phyloP scores from a whole-genome alignment of 2,329 filamentous ascomycete species.

The Calonectria pseudoturangicola region DNA sequence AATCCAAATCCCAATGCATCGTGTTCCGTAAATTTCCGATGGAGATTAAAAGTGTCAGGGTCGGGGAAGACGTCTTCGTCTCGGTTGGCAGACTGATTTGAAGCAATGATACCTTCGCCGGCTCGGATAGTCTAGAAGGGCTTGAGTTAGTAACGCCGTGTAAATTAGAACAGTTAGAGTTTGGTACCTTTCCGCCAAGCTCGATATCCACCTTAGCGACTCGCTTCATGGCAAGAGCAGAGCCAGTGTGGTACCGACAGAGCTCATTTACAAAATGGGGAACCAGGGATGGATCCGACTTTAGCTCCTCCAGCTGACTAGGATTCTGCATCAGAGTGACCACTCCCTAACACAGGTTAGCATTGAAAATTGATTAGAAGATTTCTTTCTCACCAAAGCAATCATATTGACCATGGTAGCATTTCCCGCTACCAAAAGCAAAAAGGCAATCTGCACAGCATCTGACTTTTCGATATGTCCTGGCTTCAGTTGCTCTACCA shows the following conservation, averaged over 20 bases:
- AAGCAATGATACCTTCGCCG: slow-evolving; percentile 68
- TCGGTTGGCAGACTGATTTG: slow-evolving; percentile 68
- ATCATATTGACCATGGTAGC: slow-evolving; percentile 73
- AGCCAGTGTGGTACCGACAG: slow-evolving; percentile 68
- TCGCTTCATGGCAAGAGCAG: slow-evolving; percentile 67
- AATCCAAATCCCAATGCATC: slow-evolving; percentile 67
- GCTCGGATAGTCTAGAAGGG: slow-evolving; percentile 60
- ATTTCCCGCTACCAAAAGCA: slow-evolving; percentile 70
- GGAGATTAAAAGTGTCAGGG: slow-evolving; percentile 66
- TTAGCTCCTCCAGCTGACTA: slow-evolving; percentile 63
- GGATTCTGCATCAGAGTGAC: slow-evolving; percentile 66
- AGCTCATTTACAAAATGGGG: slow-evolving; percentile 68
- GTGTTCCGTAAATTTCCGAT: slow-evolving; percentile 56
- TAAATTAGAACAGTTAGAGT: not conserved
- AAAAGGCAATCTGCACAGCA: slow-evolving; percentile 68
- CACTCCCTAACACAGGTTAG: slow-evolving; percentile 60
- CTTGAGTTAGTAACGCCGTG: not conserved
- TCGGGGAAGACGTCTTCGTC: slow-evolving; percentile 66
- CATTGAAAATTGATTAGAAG: not conserved
- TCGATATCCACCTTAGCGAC: slow-evolving; percentile 68
- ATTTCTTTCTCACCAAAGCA: slow-evolving; percentile 58
- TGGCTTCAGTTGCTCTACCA: slow-evolving; percentile 62
- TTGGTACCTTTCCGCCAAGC: slow-evolving; percentile 62
- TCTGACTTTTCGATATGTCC: slow-evolving; percentile 64
- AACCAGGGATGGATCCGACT: slow-evolving; percentile 61